Conservation (phyloP, 1,284 basidiomycete genomes). For the Paramarasmius palmivorus region DNA sequence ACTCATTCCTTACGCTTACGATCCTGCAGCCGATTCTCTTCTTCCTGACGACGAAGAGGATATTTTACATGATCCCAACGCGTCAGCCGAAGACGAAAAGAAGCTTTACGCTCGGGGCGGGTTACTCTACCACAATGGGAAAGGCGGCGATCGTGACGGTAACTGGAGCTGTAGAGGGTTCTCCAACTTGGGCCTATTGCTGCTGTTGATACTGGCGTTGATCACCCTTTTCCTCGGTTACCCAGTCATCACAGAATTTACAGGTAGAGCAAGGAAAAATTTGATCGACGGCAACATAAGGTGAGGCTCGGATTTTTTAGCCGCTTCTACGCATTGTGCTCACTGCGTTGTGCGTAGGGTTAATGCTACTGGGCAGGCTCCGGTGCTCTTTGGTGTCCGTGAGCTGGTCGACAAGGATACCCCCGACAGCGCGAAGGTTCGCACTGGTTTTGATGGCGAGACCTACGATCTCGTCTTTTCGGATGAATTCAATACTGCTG, state of each 20-base stretch:
- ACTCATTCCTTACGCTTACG: conserved; percentile 67
- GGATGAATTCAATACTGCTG: conserved; percentile 82
- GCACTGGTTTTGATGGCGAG: conserved; percentile 66
- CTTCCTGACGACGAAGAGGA: conserved; percentile 67
- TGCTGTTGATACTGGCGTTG: not conserved
- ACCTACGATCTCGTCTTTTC: conserved; percentile 73
- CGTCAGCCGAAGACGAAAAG: conserved; percentile 28
- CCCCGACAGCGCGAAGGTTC: conserved; percentile 52
- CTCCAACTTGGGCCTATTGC: not conserved
- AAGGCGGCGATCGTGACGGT: conserved; percentile 31
- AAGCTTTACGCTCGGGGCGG: not conserved
- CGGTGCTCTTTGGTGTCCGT: conserved; percentile 52
- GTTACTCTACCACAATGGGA: conserved; percentile 3
- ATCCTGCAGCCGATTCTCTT: conserved; percentile 57
- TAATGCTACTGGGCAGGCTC: conserved; percentile 51
- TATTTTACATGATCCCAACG: conserved; percentile 56
- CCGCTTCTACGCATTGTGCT: not conserved
- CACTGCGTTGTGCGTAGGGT: conserved; percentile 33
- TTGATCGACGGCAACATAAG: conserved; percentile 31
- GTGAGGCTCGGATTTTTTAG: conserved; percentile 37
- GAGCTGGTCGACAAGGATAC: conserved; percentile 70
- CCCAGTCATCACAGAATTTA: conserved; percentile 44
- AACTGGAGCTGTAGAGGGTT: conserved; percentile 23
- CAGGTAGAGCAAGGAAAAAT: too few relatives aligned
- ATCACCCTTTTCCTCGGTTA: not conserved